Evolutionary conservation across 2,329 filamentous ascomycete species (phyloP), one percentile per base, ranked within the genome.

Genomic region (Colletotrichum lini): DNA sequence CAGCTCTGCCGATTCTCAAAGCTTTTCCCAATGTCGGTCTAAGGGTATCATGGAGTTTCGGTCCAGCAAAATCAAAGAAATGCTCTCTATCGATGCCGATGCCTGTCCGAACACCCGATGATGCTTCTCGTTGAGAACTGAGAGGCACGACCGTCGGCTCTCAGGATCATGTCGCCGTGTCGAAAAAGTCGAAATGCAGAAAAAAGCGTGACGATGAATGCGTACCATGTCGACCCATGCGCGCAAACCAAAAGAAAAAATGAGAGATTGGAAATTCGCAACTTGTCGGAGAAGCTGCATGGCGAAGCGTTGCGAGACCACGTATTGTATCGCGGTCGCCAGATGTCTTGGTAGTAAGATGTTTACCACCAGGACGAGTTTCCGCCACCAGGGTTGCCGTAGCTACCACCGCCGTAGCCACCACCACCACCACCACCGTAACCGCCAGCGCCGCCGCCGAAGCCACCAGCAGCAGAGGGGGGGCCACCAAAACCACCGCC

Each of bases 351-450:
- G 52, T 69, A 44, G 26, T 16, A 23, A 30, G 67, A 72, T 75
- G 70, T 82, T 85, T 89, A 90, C 88, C 88, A 94, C 92, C 92
- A 94, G 76, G 89, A 91, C 73, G 87, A 91, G 80, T 90, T 90
- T 78, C 89, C 89, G 75, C 88, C 88, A 75, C 88, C 87, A 76
- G 92, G 91, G 84, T 93, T 92, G 81, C 92, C 92, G 83, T 93
- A 93, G 82, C 89, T 82, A 72, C 89, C 89, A 65, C 86, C 83
- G 62, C 83, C 82, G 65, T 80, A 79, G 59, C 86, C 86, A 54
- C 86, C 83, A 52, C 82, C 86, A 54, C 86, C 83, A 52, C 82
- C 80, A 74, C 81, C 79, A 72, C 77, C 76, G 65, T 79, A 79
- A 49, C 79, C 76, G 72, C 80, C 82, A 67, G 84, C 80, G 67